Evolutionary conservation across 495 filamentous ascomycete species (phyloP).

Genomic region (Pyrenula massariospora): DNA sequence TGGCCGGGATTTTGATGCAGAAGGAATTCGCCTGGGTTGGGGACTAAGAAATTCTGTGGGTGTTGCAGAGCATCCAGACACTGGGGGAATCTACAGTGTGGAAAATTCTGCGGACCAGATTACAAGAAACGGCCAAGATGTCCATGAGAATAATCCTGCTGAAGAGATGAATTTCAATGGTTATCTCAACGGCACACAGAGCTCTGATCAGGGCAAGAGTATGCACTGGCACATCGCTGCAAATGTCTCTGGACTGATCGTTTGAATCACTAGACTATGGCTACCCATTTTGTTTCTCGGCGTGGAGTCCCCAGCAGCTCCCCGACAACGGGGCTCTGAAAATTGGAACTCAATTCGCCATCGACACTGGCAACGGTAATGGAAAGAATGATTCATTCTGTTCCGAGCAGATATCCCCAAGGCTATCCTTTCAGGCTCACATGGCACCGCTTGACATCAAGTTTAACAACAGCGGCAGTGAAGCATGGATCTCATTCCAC

Average conservation of each 20-base stretch:
- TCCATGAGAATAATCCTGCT: slow-evolving; percentile 60
- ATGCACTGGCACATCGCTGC: neutral
- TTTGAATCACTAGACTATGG: slow-evolving; percentile 36
- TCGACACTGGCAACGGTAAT: slow-evolving; percentile 13
- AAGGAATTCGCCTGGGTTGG: slow-evolving; percentile 54
- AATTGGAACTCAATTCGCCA: slow-evolving; percentile 20
- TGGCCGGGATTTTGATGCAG: slow-evolving; percentile 26
- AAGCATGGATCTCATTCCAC: slow-evolving; percentile 40
- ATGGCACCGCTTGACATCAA: slow-evolving; percentile 50
- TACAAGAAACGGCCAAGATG: slow-evolving; percentile 39
- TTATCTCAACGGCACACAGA: slow-evolving; percentile 33
- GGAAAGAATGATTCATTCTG: slow-evolving; percentile 40
- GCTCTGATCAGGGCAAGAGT: slow-evolving; percentile 21
- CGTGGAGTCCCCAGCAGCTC: slow-evolving; percentile 41
- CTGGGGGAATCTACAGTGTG: slow-evolving; percentile 50
- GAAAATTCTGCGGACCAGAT: slow-evolving; percentile 63
- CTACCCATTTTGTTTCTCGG: slow-evolving; percentile 58
- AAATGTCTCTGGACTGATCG: neutral
- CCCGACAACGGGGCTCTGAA: slow-evolving; percentile 19
- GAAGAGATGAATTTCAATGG: slow-evolving; percentile 69
- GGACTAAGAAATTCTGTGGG: slow-evolving; percentile 65
- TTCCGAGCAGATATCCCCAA: slow-evolving; percentile 24
- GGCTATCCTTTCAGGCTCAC: slow-evolving; percentile 46
- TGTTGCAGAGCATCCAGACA: slow-evolving; percentile 42
- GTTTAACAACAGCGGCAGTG: slow-evolving; percentile 28